These are phyloP conservation scores for Alternaria sp. DNA, from an alignment of 2,329 filamentous ascomycete species.

Conservation along the genomic window DNA sequence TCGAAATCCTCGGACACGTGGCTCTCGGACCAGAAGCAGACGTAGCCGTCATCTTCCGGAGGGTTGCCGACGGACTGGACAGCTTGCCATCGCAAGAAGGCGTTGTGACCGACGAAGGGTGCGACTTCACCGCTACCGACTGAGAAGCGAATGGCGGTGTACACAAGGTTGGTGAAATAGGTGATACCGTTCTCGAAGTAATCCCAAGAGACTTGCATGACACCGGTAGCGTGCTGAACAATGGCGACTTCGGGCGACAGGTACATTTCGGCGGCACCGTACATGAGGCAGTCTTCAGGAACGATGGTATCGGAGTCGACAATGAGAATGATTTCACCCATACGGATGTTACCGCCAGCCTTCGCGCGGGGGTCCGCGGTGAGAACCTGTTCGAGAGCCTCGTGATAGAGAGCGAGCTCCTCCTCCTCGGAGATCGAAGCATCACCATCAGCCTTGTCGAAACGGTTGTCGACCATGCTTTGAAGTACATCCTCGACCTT, in stretches of 20 bases:
- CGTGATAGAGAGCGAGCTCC: constrained; percentile 38
- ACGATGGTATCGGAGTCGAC: constrained; percentile 45
- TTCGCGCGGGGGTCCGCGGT: constrained; percentile 70
- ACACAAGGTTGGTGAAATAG: constrained; percentile 78
- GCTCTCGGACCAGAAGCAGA: constrained; percentile 75
- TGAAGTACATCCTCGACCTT: constrained; percentile 67
- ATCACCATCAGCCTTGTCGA: constrained; percentile 12
- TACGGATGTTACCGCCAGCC: constrained; percentile 82
- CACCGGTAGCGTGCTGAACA: constrained; percentile 70
- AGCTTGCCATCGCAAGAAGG: constrained; percentile 72
- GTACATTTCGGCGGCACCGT: constrained; percentile 81
- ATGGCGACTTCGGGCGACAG: constrained; percentile 77
- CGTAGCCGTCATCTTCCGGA: constrained; percentile 60
- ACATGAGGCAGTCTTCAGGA: constrained; percentile 76
- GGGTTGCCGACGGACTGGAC: constrained; percentile 60
- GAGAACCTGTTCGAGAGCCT: constrained; percentile 66
- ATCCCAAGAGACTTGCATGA: constrained; percentile 74
- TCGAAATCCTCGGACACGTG: constrained; percentile 80
- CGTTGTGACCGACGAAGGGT: constrained; percentile 78
- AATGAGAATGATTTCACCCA: constrained; percentile 80
- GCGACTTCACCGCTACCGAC: constrained; percentile 73
- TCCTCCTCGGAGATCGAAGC: constrained; percentile 38
- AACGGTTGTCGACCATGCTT: constrained; percentile 52
- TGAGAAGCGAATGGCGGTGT: constrained; percentile 71
- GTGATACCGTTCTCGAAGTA: constrained; percentile 78